Base-by-base conservation (phyloP, 495 filamentous ascomycete species). In the Podospora didyma region DNA sequence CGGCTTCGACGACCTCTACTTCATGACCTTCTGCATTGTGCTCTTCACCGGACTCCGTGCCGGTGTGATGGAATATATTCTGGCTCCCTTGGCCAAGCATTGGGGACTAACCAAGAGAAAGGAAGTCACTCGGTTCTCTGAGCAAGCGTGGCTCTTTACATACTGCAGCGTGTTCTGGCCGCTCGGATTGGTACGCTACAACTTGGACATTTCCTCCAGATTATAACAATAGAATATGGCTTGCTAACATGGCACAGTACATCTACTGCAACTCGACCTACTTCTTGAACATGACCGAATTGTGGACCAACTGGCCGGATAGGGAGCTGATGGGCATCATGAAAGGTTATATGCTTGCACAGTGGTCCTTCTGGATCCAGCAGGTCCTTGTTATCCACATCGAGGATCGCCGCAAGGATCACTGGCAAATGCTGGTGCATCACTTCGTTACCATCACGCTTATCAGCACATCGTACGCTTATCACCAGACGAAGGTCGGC, bases 371-470 rank as follows among this genome's bases (percentile, higher is more conserved):
- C 65, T 93, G 89, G 83, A 61, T 95, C 17, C 92, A 96, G 70
- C 89, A 94, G 74, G 88, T 96, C 60, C 73, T 96, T 39, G 88
- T 93, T 41, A 85, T 96, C 59, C 86, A 96, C 68, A 86, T 96
- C 56, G 92, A 96, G 68, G 85, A 92, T 71, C 79, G 86, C 57
- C 80, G 92, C 49, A 96, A 96, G 70, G 92, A 96, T 62, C 86
- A 94, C 69, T 84, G 81, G 63, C 90, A 96, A 68, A 96, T 95
- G 92, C 83, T 96, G 54, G 84, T 83, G 9, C 92, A 96, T 70
- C 92, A 96, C 68, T 81, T 95, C 62, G 84, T 96, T 63, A 96
- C 92, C 19, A 86, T 83, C 66, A 75, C 75, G 12, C 79, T 96
- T 37, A 82, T 96, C 51, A 81, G 84, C 60, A 75, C 80, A 4